phyloP scores from a whole-genome alignment of 306 rosid genomes.

The Malus sieversii region DNA sequence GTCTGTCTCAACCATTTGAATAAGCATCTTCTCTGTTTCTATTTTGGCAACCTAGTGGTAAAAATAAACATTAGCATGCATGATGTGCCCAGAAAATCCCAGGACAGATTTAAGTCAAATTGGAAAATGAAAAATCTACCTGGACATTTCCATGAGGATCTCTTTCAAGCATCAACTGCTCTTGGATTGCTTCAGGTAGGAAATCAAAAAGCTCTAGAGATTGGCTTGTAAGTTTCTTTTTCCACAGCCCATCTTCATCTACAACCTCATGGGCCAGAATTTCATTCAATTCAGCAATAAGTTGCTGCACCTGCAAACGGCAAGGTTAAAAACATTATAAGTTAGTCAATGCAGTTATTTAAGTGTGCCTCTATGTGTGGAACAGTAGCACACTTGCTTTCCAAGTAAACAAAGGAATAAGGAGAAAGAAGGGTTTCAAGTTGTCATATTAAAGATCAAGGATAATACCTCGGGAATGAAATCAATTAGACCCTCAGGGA shows the following conservation, averaged over 20 bases:
- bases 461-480: slow-evolving; percentile 94
- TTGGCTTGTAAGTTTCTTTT: slow-evolving; percentile 75
- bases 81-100: not conserved
- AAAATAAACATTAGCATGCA: slow-evolving; percentile 7
- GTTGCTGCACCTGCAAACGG: slow-evolving; percentile 77
- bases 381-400: not conserved
- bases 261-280: slow-evolving; percentile 73
- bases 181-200: slow-evolving; percentile 93
- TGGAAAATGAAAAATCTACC: slow-evolving; percentile 33
- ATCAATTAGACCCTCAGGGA: slow-evolving; percentile 98
- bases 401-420: not conserved
- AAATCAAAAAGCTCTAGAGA: slow-evolving; percentile 81
- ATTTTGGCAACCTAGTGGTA: slow-evolving; percentile 79
- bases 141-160: slow-evolving; percentile 99
- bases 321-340: slow-evolving; percentile 15
- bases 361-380: not conserved
- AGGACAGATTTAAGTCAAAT: slow-evolving; percentile 5
- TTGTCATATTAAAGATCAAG: slow-evolving; percentile 7
- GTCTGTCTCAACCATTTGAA: slow-evolving; percentile 96
- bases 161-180: slow-evolving; percentile 97
- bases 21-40: slow-evolving; percentile 99
- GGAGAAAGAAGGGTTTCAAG: not conserved
- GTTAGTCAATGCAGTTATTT: not conserved
- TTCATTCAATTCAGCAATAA: slow-evolving; percentile 93
- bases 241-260: slow-evolving; percentile 87